Base-by-base conservation (phyloP, 768 basidiomycete genomes). In the Rhizopogon rudus region DNA sequence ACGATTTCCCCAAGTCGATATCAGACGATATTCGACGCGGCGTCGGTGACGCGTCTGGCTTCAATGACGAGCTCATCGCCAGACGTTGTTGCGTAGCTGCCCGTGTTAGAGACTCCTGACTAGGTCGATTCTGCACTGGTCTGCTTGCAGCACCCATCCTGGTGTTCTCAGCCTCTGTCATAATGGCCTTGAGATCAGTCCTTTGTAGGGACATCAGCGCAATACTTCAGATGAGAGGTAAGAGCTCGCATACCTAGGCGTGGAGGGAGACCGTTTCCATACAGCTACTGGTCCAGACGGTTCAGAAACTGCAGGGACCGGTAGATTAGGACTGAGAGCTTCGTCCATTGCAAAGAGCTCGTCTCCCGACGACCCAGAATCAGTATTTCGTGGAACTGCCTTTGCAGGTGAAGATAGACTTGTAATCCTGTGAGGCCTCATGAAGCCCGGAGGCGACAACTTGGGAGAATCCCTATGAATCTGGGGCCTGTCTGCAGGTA, bases 341-440 rank as follows among this genome's bases (percentile, higher is more conserved):
- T 90, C 89, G 63, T 95, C 93, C 91, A 95, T 94, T 6, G 74
- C 65, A 63, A 96, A 94, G 31, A 94, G 76, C 50, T 91, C 93
- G 54, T 92, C 83, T 3, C 80, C 76, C 29, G 65, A 67, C 42
- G 53, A 44, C 43, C 59, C 39, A 51, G 55, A 22, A 60, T 61
- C 49, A 41, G 33, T 9, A 63, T 33, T 28, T 48, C 12, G 45
- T 22, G 6, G 42, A 28, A 46, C 17, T 10, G 17, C 62, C 52
- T 44, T 57, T 20, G 55, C 71, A 62, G 28, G 62, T 45, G 57
- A 68, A 5, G 51, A 41, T 16, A 70, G 70, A 59, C 71, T 70
- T 3, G 31, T 17, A 1, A 22, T 39, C 44, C 1, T 62, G 63
- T 25, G 61, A 57, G 39, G 67, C 59, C 51, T 70, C 3, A 48